A percentile compares a stretch with the other conserved stretches of the same genome.
phyloP scores from a whole-genome alignment of 164 flowering plant genomes.

The Taxillus chinensis region DNA sequence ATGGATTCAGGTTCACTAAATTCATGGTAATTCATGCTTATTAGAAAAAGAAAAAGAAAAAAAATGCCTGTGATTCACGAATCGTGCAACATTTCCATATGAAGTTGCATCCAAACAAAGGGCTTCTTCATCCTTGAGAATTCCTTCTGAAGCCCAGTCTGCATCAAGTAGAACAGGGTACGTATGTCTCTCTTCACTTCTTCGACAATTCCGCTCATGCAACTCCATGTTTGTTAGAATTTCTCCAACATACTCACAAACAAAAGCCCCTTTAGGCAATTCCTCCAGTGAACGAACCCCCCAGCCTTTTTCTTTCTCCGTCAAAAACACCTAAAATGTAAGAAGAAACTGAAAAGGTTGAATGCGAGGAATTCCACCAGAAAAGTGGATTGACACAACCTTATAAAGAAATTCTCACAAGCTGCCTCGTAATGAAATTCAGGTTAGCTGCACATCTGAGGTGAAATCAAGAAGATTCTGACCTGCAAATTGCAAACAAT shows the following conservation, averaged over 20 bases:
- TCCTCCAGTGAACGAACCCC: slow-evolving; percentile 42
- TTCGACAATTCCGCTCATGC: slow-evolving; percentile 30
- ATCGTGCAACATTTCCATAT: slow-evolving; percentile 58
- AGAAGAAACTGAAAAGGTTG: background rate
- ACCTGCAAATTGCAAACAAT: slow-evolving; percentile 44
- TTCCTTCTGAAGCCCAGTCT: slow-evolving; percentile 52
- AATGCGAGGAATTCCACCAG: too few species aligned
- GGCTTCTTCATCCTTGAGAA: slow-evolving; percentile 52
- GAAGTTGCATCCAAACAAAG: slow-evolving; percentile 60
- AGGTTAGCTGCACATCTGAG: background rate
- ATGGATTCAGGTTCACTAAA: too few species aligned
- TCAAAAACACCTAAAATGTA: slow-evolving; percentile 34
- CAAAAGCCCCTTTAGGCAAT: slow-evolving; percentile 53
- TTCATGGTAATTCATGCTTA: too few species aligned
- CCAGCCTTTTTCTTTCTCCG: slow-evolving; percentile 52
- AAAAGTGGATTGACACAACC: too few species aligned
- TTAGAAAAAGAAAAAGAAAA: background rate
- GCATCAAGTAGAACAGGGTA: slow-evolving; percentile 59
- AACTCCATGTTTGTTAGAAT: slow-evolving; percentile 46
- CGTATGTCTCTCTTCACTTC: slow-evolving; percentile 34
- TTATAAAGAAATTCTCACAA: background rate
- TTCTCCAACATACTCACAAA: slow-evolving; percentile 66
- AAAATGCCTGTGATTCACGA: slow-evolving; percentile 47
- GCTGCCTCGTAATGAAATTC: background rate
- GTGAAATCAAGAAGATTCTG: background rate